Conservation (phyloP, 176 grass and related monocot species). For the Paspalum vaginatum region DNA sequence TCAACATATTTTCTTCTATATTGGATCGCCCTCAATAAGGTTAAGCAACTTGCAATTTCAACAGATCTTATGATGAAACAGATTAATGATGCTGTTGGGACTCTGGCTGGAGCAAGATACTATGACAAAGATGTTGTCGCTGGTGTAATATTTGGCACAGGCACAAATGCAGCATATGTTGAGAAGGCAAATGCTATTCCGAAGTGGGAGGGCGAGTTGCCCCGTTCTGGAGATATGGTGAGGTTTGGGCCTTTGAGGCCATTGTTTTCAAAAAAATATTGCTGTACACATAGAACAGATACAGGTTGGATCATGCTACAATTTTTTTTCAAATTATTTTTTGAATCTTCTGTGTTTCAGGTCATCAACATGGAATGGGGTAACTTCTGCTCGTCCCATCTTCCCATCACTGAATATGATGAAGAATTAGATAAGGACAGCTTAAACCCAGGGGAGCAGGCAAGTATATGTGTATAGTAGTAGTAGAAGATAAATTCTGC, state of each 20-base stretch:
- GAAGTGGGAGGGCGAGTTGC: slow-evolving; percentile 69
- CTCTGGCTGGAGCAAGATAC: slow-evolving; percentile 82
- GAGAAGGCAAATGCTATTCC: slow-evolving; percentile 69
- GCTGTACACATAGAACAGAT: background rate
- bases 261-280: slow-evolving; percentile 30
- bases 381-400: slow-evolving; percentile 62
- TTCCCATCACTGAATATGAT: slow-evolving; percentile 79
- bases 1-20: background rate
- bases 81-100: slow-evolving; percentile 93
- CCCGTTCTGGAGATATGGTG: slow-evolving; percentile 81
- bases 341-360: slow-evolving; percentile 48
- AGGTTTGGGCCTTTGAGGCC: slow-evolving; percentile 13
- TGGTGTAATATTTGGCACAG: slow-evolving; percentile 90
- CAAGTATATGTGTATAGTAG: slow-evolving; percentile 17
- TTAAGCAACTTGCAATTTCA: background rate
- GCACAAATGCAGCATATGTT: slow-evolving; percentile 93
- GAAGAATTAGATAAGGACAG: slow-evolving; percentile 69
- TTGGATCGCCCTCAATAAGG: background rate
- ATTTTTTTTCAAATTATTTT: background rate
- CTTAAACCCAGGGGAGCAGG: slow-evolving; percentile 89
- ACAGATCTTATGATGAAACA: slow-evolving; percentile 43
- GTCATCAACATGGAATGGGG: slow-evolving; percentile 98
- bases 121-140: slow-evolving; percentile 68
- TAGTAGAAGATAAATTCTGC: background rate
- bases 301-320: background rate